Conservation (phyloP, 805 yeast genomes). For the Metschnikowia henanensis region DNA sequence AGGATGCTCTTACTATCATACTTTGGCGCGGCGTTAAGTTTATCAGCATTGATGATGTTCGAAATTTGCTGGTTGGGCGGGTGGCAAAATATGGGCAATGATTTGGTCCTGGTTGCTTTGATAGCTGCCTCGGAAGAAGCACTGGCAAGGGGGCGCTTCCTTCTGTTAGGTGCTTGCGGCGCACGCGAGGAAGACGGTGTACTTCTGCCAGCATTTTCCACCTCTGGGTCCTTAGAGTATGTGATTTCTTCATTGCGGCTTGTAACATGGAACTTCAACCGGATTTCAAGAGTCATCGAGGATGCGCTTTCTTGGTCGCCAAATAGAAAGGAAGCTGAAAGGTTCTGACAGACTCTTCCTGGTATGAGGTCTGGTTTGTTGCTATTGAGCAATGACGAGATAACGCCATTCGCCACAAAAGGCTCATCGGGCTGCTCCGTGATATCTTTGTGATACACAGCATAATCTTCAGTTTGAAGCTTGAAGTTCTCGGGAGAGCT, state of each 20-base stretch:
- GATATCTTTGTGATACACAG: slow-evolving; percentile 46
- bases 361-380: slow-evolving; percentile 35
- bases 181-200: slow-evolving; percentile 1
- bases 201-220: slow-evolving; percentile 3
- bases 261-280: slow-evolving; percentile 48
- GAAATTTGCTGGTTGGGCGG: slow-evolving; percentile 40
- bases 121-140: slow-evolving; percentile 23
- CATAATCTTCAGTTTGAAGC: slow-evolving; percentile 40
- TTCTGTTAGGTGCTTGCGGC: slow-evolving; percentile 7
- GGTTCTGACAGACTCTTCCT: slow-evolving; percentile 59
- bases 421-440: slow-evolving; percentile 51
- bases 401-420: slow-evolving; percentile 43
- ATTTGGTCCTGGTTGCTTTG: slow-evolving; percentile 45
- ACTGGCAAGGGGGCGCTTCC: slow-evolving; percentile 11
- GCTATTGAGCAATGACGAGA: slow-evolving; percentile 30
- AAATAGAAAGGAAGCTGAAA: slow-evolving; percentile 44
- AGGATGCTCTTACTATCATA: slow-evolving; percentile 42
- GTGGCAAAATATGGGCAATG: slow-evolving; percentile 41
- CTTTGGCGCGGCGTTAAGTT: slow-evolving; percentile 35
- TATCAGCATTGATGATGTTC: slow-evolving; percentile 43
- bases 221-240: slow-evolving; percentile 7
- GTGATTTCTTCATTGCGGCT: slow-evolving; percentile 19
- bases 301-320: slow-evolving; percentile 36
- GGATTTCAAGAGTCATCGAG: slow-evolving; percentile 55
- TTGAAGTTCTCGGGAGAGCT: slow-evolving; percentile 45